These are phyloP conservation scores for Pyrenochaeta sp. DNA, from an alignment of 2,329 filamentous ascomycete species.

Conservation along the genomic window DNA sequence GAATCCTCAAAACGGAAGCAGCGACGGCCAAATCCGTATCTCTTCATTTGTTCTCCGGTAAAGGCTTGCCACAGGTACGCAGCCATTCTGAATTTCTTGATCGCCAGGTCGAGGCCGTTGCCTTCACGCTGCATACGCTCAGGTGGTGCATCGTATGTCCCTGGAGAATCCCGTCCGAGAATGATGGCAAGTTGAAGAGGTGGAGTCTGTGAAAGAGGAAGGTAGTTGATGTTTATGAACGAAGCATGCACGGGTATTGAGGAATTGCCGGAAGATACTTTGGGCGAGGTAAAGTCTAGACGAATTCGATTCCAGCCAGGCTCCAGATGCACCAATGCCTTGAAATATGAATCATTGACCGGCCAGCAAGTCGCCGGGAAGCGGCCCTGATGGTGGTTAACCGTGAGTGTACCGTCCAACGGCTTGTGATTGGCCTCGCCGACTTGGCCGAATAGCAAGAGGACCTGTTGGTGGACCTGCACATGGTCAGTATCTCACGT, in stretches of 20 bases:
- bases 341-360: constrained; percentile 88
- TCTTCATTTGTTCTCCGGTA: constrained; percentile 94
- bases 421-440: constrained; percentile 73
- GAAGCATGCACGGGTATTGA: constrained; percentile 77
- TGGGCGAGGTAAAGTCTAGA: constrained; percentile 86
- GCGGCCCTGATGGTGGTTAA: constrained; percentile 82
- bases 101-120: constrained; percentile 79
- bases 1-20: constrained; percentile 93
- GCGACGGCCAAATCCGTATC: constrained; percentile 83
- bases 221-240: constrained; percentile 83
- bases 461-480: constrained; percentile 89
- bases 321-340: constrained; percentile 86
- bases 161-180: constrained; percentile 85
- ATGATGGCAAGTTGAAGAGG: constrained; percentile 90
- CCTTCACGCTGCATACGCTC: constrained; percentile 79
- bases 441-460: constrained; percentile 82
- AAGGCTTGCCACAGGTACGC: constrained; percentile 98
- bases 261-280: constrained; percentile 72
- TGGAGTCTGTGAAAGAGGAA: constrained; percentile 78
- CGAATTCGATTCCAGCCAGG: constrained; percentile 88
- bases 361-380: constrained; percentile 89
- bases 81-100: constrained; percentile 92
- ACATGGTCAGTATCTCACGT: constrained; percentile 19
- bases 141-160: constrained; percentile 82
- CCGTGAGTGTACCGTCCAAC: constrained; percentile 79